Base-by-base conservation (phyloP, 352 stramenopile genomes). In the Phytophthora multivora region DNA sequence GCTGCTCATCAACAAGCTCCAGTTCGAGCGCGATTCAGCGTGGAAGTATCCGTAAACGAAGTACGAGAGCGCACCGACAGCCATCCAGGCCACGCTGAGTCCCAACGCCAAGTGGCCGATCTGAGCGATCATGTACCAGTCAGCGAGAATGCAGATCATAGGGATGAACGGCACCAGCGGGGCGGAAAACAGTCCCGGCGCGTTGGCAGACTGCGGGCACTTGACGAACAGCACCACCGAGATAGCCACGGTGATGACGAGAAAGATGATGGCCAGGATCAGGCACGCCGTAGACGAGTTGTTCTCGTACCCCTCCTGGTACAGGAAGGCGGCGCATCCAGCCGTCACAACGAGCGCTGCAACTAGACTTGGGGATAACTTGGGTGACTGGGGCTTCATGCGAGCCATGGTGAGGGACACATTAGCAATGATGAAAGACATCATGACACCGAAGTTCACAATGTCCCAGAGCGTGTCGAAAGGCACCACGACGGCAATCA, bases 371-470 rank as follows among this genome's bases (percentile, higher is more conserved):
- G 77, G 59, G 1, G 77, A 62, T 16, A 84, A 33, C 26, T 46
- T 65, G 9, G 84, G 80, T 23, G 82, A 91, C 38, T 71, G 55
- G 7, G 81, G 65, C 49, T 75, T 73, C 43, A 71, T 88, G 51
- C 86, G 83, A 12, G 86, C 60, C 36, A 95, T 63, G 8, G 90
- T 57, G 5, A 95, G 69, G 48, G 83, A 81, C 15, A 75, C 59
- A 55, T 95, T 94, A n/a, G 88, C 76, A 46, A 95, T 71, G 59
- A 90, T 90, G 66, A 97, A 96, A 23, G 83, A 90, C 54, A 95
- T 64, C 41, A 96, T 75, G 28, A 96, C 89, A 21, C 88, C 89
- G 41, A 94, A 92, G 60, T 75, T 93, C 7, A 96, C 89, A 53
- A 96, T 91, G 47, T 95, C 81, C 85, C 91, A 93, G 5, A 97